Evolutionary conservation across 805 yeast genomes (phyloP), one percentile per base, ranked within the genome.

Genomic region (Candida dajiaensis): DNA sequence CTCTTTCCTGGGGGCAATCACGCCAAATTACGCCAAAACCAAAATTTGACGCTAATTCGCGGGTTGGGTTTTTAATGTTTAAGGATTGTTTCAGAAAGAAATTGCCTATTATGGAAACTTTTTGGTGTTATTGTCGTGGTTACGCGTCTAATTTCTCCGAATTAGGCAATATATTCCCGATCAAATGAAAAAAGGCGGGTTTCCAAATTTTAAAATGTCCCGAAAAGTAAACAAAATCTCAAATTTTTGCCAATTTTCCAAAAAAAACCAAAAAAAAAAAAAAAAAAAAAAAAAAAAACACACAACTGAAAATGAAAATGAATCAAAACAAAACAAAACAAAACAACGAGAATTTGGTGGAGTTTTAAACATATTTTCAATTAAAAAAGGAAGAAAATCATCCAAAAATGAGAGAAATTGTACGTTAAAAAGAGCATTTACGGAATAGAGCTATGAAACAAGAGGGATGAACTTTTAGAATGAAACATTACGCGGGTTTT

Each of bases 381-480:
- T n/a, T n/a, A n/a, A n/a, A n/a, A 4, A n/a, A 33, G 36, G 36
- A 33, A 18, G 36, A 33, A 33, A 33, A 33, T 33, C 36, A 33
- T 33, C 20, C n/a, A 33, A 33, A 33, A 3, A 54, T 55, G 58
- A 55, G 58, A 55, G 58, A 55, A 49, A 55, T 55, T 23, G 58
- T 55, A 51, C 33, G 58, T 54, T 26, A 10, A 10, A 33, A 33
- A 10, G 11, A n/a, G 11, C 20, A 33, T 16, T n/a, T 6, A 5
- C 20, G 36, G 20, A 33, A 33, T 16, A 33, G 36, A 33, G 13
- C 11, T 8, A 2, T 31, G 12, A 22, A 38, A 36, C 21, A 33
- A 25, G 18, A 26, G 6, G 13, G 15, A 29, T 16, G 15, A 18
- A 16, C 18, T 29, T 33, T 33, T 18, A 33, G 2, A 3, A 4